These are phyloP conservation scores for Russula abietina DNA, from an alignment of 768 basidiomycete species.

Conservation along the genomic window DNA sequence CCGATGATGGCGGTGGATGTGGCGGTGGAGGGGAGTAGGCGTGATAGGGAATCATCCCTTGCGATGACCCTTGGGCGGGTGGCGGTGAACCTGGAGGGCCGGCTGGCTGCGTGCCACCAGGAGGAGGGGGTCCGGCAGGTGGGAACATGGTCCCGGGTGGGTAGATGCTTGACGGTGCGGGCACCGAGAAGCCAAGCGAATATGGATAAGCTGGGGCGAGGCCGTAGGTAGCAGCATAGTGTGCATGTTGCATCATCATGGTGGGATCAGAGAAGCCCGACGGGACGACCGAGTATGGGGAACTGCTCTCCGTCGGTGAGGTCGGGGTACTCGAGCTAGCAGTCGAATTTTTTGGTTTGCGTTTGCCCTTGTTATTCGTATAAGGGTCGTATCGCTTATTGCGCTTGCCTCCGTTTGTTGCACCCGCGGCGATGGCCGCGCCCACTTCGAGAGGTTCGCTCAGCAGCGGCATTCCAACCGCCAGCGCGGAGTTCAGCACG, in stretches of 20 bases:
- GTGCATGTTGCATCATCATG: conserved; percentile 25
- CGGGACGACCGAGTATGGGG: conserved; percentile 12
- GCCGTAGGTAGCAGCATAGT: conserved; percentile 20
- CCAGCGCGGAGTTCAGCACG: conserved; percentile 27
- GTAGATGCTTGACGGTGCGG: conserved; percentile 6
- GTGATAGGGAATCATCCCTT: conserved; percentile 14
- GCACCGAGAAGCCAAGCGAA: conserved; percentile 20
- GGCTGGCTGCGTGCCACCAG: neutral
- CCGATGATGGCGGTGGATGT: conserved; percentile 1
- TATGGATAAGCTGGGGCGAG: conserved; percentile 21
- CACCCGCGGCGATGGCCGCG: neutral
- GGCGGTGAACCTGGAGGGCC: conserved; percentile 16
- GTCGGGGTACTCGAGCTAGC: conserved; percentile 15
- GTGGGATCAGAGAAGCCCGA: conserved; percentile 17
- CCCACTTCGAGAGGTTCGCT: conserved; percentile 23
- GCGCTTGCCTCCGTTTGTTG: conserved; percentile 27
- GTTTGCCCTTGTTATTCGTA: conserved; percentile 17
- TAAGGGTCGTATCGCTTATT: conserved; percentile 34
- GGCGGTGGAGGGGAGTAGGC: neutral
- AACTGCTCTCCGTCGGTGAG: conserved; percentile 18
- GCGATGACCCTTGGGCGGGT: conserved; percentile 9
- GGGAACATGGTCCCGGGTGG: conserved; percentile 13
- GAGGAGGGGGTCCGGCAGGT: conserved; percentile 13
- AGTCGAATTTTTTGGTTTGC: conserved; percentile 15
- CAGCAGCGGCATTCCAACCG: conserved; percentile 23